These are phyloP conservation scores for Tricholoma sp. DNA, from an alignment of 768 basidiomycete genomes.

Conservation along the genomic window DNA sequence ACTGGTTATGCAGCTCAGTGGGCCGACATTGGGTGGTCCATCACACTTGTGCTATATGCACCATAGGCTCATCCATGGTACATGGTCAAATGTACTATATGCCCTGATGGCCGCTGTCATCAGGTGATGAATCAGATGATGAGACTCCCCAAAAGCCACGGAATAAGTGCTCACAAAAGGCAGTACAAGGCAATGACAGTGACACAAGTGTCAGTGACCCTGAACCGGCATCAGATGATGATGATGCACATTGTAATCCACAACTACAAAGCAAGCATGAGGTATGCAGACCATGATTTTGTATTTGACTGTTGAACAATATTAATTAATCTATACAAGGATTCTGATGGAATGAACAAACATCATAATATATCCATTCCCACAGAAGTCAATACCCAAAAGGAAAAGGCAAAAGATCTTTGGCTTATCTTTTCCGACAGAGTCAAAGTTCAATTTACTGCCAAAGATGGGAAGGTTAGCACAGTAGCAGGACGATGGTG, in stretches of 20 bases:
- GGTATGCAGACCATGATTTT: background rate
- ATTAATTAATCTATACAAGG: background rate
- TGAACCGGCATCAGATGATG: background rate
- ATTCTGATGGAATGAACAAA: background rate
- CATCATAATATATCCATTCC: background rate
- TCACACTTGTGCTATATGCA: no score
- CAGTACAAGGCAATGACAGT: background rate
- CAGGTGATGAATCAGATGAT: background rate
- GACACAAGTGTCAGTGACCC: background rate
- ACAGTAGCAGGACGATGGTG: background rate
- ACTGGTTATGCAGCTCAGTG: no score
- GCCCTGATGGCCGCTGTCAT: no score
- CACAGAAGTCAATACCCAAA: background rate
- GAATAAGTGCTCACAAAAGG: background rate
- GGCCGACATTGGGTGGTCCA: no score
- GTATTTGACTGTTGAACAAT: background rate
- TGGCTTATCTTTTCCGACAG: background rate
- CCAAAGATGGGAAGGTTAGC: background rate
- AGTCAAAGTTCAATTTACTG: background rate
- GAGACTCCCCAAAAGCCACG: background rate
- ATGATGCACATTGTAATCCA: background rate
- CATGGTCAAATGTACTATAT: no score
- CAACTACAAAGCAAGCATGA: background rate
- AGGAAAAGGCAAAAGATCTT: background rate
- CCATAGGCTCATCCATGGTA: no score